Evolutionary conservation across 352 stramenopile species (phyloP).

Genomic region (Globisporangium spinosum): DNA sequence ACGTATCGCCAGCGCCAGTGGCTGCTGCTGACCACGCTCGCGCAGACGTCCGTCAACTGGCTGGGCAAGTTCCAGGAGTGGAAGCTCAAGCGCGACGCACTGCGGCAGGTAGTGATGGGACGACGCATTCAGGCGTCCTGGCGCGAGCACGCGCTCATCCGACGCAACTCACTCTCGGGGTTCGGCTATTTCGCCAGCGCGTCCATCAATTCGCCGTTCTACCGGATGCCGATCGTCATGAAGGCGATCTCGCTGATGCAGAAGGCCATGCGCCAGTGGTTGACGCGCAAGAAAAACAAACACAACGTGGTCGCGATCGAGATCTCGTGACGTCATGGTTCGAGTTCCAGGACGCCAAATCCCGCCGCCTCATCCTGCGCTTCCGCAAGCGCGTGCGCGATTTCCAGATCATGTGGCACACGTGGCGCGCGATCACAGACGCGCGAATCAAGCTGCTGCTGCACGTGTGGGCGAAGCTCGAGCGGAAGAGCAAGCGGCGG

Average conservation of each 20-base stretch:
- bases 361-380: constrained; percentile 68
- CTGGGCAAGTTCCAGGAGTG: constrained; percentile 40
- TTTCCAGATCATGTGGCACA: constrained; percentile 73
- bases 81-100: constrained; percentile 30
- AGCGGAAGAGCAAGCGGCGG: constrained; percentile 50
- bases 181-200: constrained; percentile 22
- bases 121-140: constrained; percentile 55
- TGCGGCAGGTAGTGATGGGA: constrained; percentile 44
- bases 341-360: constrained; percentile 84
- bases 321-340: constrained; percentile 68
- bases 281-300: constrained; percentile 24
- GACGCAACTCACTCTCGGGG: constrained; percentile 23
- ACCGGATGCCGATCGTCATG: constrained; percentile 45
- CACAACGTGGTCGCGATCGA: constrained; percentile 26
- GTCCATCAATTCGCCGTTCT: constrained; percentile 38
- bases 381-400: constrained; percentile 71
- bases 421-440: constrained; percentile 68
- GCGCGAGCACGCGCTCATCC: constrained; percentile 30
- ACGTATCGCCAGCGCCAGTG: constrained; percentile 55
- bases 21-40: constrained; percentile 43
- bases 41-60: constrained; percentile 35
- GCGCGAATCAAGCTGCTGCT: constrained; percentile 68
- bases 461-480: constrained; percentile 59
- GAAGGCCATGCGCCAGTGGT: constrained; percentile 36
- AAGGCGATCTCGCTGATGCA: constrained; percentile 43